These are phyloP conservation scores for Lyophyllum semitale DNA, from an alignment of 768 basidiomycete genomes.

Conservation along the genomic window DNA sequence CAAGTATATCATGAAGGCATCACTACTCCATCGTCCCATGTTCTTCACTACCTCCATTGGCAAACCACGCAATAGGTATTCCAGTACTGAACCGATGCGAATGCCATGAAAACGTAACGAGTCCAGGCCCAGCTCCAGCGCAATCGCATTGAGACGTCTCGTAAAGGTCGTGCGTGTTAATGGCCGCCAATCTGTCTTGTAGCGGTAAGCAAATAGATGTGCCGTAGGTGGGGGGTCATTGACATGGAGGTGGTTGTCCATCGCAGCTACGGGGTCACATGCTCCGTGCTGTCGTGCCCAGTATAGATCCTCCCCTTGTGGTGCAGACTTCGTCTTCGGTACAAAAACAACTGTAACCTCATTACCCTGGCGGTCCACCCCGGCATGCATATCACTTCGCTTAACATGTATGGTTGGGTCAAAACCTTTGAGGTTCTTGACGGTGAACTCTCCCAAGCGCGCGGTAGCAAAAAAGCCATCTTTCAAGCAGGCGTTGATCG, in stretches of 20 bases:
- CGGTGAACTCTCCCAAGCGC: conserved; percentile 11
- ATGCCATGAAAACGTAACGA: conserved; percentile 28
- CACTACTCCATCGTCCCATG: conserved; percentile 8
- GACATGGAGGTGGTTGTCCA: conserved; percentile 14
- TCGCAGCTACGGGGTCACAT: conserved; percentile 5
- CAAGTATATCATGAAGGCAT: not conserved
- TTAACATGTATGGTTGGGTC: conserved; percentile 18
- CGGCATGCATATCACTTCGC: not conserved
- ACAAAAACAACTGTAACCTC: conserved; percentile 14
- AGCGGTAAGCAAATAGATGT: conserved; percentile 11
- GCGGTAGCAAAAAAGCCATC: conserved; percentile 13
- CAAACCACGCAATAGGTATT: conserved; percentile 23
- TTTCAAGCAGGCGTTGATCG: conserved; percentile 20
- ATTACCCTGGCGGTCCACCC: conserved; percentile 5
- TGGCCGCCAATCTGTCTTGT: not conserved
- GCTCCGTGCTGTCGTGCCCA: conserved; percentile 13
- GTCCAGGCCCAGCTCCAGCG: not conserved
- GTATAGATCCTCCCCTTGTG: conserved; percentile 16
- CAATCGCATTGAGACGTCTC: conserved; percentile 3
- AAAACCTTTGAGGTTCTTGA: conserved; percentile 6
- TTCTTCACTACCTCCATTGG: conserved; percentile 12
- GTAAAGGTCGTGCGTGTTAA: conserved; percentile 25
- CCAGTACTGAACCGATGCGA: conserved; percentile 22
- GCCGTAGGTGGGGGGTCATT: conserved; percentile 3
- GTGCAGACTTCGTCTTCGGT: conserved; percentile 13